These are phyloP conservation scores for Globisporangium solare DNA, from an alignment of 352 stramenopile species.

Conservation along the genomic window DNA sequence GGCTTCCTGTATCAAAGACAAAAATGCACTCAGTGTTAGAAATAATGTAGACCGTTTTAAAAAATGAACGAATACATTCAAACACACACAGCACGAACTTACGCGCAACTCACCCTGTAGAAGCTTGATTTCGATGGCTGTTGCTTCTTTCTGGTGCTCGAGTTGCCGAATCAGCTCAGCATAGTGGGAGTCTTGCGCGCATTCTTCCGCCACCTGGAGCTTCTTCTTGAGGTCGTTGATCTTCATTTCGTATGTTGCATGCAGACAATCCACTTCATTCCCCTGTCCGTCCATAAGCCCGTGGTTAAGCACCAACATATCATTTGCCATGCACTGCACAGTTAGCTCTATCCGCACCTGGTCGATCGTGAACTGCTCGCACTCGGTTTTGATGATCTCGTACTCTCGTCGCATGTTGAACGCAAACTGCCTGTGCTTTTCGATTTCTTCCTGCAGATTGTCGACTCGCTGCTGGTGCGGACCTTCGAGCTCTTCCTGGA, in stretches of 20 bases:
- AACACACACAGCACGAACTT: neutral
- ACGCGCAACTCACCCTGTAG: slow-evolving; percentile 62
- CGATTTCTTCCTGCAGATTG: slow-evolving; percentile 59
- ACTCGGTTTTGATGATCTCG: slow-evolving; percentile 81
- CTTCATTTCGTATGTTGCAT: slow-evolving; percentile 64
- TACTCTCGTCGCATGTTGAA: slow-evolving; percentile 69
- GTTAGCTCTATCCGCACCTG: slow-evolving; percentile 26
- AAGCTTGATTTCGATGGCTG: slow-evolving; percentile 57
- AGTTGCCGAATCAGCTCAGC: slow-evolving; percentile 42
- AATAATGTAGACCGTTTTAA: no score
- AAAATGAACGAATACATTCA: no score
- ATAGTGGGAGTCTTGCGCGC: slow-evolving; percentile 26
- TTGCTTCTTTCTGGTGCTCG: slow-evolving; percentile 46
- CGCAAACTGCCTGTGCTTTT: slow-evolving; percentile 59
- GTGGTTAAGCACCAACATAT: no score
- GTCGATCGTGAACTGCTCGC: slow-evolving; percentile 77
- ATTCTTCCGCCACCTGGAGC: slow-evolving; percentile 40
- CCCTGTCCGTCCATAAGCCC: slow-evolving; percentile 14
- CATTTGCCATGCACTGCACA: no score
- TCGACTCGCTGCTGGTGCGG: slow-evolving; percentile 66
- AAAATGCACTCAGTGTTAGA: neutral
- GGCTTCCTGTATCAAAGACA: slow-evolving; percentile 26
- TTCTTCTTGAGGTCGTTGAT: slow-evolving; percentile 53
- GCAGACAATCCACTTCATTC: slow-evolving; percentile 70
- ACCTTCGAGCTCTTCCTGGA: slow-evolving; percentile 78